Conservation (phyloP, 257 asterid genomes). For the Leptodermis oblonga region DNA sequence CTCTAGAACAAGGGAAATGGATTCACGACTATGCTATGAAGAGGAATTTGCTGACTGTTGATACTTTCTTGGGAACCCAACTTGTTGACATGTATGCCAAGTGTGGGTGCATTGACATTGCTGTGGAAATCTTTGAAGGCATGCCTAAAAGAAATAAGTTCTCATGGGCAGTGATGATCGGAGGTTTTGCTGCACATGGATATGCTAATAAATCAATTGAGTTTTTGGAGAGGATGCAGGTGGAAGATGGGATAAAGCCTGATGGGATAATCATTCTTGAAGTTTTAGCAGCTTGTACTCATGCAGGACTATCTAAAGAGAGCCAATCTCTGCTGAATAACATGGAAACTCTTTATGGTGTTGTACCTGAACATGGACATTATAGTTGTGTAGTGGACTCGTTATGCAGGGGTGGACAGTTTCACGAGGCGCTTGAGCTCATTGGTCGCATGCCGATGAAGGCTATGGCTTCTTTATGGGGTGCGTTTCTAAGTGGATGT, state of each 20-base stretch:
- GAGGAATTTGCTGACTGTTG: slow-evolving; percentile 35
- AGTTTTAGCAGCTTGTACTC: slow-evolving; percentile 36
- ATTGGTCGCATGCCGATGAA: slow-evolving; percentile 39
- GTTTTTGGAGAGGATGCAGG: slow-evolving; percentile 33
- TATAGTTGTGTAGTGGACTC: slow-evolving; percentile 43
- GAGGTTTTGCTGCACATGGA: slow-evolving; percentile 41
- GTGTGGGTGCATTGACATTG: slow-evolving; percentile 62
- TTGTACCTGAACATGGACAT: slow-evolving; percentile 39
- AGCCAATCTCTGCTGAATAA: slow-evolving; percentile 29
- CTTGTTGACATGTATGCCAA: slow-evolving; percentile 84
- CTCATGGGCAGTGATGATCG: slow-evolving; percentile 34
- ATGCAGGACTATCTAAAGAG: slow-evolving; percentile 32
- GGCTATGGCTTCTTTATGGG: slow-evolving; percentile 43
- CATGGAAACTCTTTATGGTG: slow-evolving; percentile 29
- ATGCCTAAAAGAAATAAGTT: slow-evolving; percentile 33
- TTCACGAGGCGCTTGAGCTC: slow-evolving; percentile 31
- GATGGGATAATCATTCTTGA: slow-evolving; percentile 35
- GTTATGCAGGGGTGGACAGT: slow-evolving; percentile 30
- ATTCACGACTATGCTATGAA: slow-evolving; percentile 56
- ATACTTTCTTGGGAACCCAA: slow-evolving; percentile 50
- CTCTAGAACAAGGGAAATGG: slow-evolving; percentile 57
- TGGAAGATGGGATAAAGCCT: slow-evolving; percentile 30
- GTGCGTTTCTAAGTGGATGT: slow-evolving; percentile 38
- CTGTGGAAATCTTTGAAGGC: slow-evolving; percentile 49
- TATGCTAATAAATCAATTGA: slow-evolving; percentile 26